Evolutionary conservation across 352 stramenopile genomes (phyloP).

Genomic region (Globisporangium recalcitrans): DNA sequence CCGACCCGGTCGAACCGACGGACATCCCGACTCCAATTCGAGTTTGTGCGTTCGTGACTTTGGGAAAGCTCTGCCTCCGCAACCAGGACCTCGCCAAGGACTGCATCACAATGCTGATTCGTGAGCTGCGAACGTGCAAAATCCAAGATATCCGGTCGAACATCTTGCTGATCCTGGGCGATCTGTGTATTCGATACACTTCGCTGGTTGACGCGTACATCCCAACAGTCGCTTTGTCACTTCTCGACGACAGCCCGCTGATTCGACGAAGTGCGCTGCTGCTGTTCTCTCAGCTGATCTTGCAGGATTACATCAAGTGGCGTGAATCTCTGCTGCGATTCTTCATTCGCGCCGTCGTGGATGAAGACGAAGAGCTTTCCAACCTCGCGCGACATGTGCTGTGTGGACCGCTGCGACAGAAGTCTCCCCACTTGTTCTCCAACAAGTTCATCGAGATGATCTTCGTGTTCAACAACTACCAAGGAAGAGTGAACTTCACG

Average conservation of each 20-base stretch:
- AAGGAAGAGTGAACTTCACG: slow-evolving; percentile 56
- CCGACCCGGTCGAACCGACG: slow-evolving; percentile 20
- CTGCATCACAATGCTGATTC: slow-evolving; percentile 93
- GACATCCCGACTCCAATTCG: slow-evolving; percentile 74
- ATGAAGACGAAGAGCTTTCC: slow-evolving; percentile 91
- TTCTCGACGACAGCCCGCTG: slow-evolving; percentile 83
- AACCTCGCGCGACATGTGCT: slow-evolving; percentile 92
- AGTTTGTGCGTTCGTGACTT: slow-evolving; percentile 91
- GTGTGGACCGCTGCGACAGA: slow-evolving; percentile 85
- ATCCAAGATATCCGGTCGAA: slow-evolving; percentile 93
- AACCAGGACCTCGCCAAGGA: slow-evolving; percentile 91
- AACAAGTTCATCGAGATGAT: slow-evolving; percentile 97
- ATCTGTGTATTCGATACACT: slow-evolving; percentile 96
- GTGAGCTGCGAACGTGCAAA: slow-evolving; percentile 84
- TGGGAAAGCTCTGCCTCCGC: slow-evolving; percentile 95
- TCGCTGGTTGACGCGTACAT: slow-evolving; percentile 94
- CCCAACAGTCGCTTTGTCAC: slow-evolving; percentile 92
- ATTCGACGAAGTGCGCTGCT: slow-evolving; percentile 94
- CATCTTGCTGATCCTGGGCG: slow-evolving; percentile 93
- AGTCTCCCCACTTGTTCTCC: slow-evolving; percentile 92
- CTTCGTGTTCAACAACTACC: slow-evolving; percentile 93
- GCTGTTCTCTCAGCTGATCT: slow-evolving; percentile 92
- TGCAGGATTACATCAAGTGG: slow-evolving; percentile 99
- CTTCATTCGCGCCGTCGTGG: slow-evolving; percentile 92
- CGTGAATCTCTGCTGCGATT: slow-evolving; percentile 93